Evolutionary conservation across 768 basidiomycete species (phyloP), one percentile per base, ranked within the genome.

Genomic region (Podaxis carcinomalis): DNA sequence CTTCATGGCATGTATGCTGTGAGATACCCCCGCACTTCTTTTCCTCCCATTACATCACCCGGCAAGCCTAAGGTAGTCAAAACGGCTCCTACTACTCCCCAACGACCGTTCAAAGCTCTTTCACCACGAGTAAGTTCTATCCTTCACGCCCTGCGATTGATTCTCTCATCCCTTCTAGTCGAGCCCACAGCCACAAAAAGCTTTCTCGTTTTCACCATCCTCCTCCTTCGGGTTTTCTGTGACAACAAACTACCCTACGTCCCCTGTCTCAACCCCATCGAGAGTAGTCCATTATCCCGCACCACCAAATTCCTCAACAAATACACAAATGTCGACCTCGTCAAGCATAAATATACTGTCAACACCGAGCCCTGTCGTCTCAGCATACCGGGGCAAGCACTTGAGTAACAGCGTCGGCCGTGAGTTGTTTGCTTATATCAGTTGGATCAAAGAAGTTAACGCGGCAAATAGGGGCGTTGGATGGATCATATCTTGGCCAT

Each of bases 321-420:
- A 63, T 54, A 74, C 72, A 6, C 69, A 69, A 42, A 62, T 69
- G n/a, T 77, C 75, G 23, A 46, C 50, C 35, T 60, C 7, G 68
- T 73, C 14, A 67, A 73, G 21, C 75, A 75, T 9, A 69, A 71
- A 4, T 70, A 72, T 32, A 66, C 69, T 19, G 71, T 72, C 56
- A 66, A 75, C 76, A 0, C 79, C 78, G 0, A 78, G 78, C 56
- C 79, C 80, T 19, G 72, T 76, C 2, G 69, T 80, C 16, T 74
- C 77, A 3, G 75, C 79, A 2, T 80, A 79, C 56, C 67, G 77
- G 60, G 78, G 78, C 9, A 80, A 75, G 61, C 75, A 78, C 51
- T 57, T 66, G 1, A 72, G 63, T 19, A 66, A 67, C 23, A 73
- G 74, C 51, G 64, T 75, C 28, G 80, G 78, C 19, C 77, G 78